Percentiles rank a stretch among this genome's conserved stretches.
These are phyloP conservation scores for Leishmania guyanensis DNA, from an alignment of 208 protist species.

Conservation along the genomic window DNA sequence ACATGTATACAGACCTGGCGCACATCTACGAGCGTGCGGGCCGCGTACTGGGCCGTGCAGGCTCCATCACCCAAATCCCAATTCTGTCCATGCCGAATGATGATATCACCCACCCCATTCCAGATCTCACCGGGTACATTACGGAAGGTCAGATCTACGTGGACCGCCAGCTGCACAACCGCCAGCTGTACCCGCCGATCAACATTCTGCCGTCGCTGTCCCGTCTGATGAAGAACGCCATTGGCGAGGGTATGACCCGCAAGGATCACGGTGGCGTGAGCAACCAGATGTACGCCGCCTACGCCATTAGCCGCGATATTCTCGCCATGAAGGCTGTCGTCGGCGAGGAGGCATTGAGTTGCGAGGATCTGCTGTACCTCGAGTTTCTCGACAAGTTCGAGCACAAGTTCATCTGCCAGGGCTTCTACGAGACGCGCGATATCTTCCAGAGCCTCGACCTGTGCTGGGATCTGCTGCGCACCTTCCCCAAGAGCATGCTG, in stretches of 20 bases:
- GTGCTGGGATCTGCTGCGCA: conserved; percentile 98
- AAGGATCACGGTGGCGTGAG: conserved; percentile 99
- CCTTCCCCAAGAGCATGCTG: conserved; percentile 98
- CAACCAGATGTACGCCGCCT: conserved; percentile 99
- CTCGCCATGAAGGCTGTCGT: conserved; percentile 99
- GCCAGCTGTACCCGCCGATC: conserved; percentile 99
- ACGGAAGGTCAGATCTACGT: conserved; percentile 99
- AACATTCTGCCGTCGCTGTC: conserved; percentile 99
- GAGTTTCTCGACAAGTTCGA: conserved; percentile 99
- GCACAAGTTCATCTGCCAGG: conserved; percentile 98
- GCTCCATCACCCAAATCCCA: conserved; percentile 99
- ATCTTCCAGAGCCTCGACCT: conserved; percentile 99
- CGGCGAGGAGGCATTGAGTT: conserved; percentile 99
- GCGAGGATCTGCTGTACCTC: conserved; percentile 98
- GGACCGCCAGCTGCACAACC: conserved; percentile 99
- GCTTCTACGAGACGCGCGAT: conserved; percentile 96
- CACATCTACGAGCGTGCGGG: conserved; percentile 99
- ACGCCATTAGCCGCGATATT: conserved; percentile 99
- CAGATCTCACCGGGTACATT: conserved; percentile 99
- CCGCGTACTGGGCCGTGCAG: conserved; percentile 97
- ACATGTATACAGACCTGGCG: conserved; percentile 99
- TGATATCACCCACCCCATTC: conserved; percentile 99
- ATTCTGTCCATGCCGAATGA: conserved; percentile 99
- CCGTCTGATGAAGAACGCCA: conserved; percentile 99
- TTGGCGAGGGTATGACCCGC: conserved; percentile 99